Evolutionary conservation across 805 yeast genomes (phyloP).

Genomic region (Cyberlindnera xishuangbannaensis): DNA sequence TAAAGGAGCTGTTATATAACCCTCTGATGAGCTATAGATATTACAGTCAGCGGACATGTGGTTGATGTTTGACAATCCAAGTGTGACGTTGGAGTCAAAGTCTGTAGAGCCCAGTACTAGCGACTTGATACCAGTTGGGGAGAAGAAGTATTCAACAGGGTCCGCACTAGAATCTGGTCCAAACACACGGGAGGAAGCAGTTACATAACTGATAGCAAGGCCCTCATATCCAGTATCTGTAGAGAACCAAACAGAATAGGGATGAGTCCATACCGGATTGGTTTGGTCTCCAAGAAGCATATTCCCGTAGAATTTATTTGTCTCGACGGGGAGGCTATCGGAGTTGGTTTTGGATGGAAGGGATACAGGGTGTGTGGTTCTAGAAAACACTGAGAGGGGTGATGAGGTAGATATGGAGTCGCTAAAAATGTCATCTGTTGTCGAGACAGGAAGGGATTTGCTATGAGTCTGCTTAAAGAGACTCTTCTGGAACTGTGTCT

Average conservation of each 20-base stretch:
- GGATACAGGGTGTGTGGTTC: slow-evolving; percentile 23
- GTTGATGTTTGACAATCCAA: slow-evolving; percentile 27
- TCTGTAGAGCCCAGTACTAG: slow-evolving; percentile 45
- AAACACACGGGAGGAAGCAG: slow-evolving; percentile 53
- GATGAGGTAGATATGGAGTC: slow-evolving; percentile 36
- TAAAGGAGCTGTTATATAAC: slow-evolving; percentile 48
- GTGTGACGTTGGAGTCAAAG: slow-evolving; percentile 27
- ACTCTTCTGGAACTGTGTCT: too few species aligned
- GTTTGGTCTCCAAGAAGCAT: slow-evolving; percentile 61
- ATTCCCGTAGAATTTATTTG: slow-evolving; percentile 77
- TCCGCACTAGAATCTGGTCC: slow-evolving; percentile 54
- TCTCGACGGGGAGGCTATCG: slow-evolving; percentile 44
- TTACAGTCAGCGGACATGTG: slow-evolving; percentile 31
- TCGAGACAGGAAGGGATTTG: slow-evolving; percentile 3
- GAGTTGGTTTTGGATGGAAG: slow-evolving; percentile 24
- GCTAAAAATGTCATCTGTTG: slow-evolving; percentile 32
- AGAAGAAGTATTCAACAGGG: slow-evolving; percentile 58
- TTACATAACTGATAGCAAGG: slow-evolving; percentile 61
- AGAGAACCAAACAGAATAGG: slow-evolving; percentile 68
- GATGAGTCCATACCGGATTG: slow-evolving; percentile 75
- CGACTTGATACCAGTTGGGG: slow-evolving; percentile 62
- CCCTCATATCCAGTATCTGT: slow-evolving; percentile 47
- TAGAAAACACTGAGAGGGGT: slow-evolving; percentile 39
- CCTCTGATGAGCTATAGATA: slow-evolving; percentile 25
- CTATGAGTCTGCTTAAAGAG: slow-evolving; percentile 4